Conservation (phyloP, 2,329 filamentous ascomycete species). For the Shiraia bambusicola region DNA sequence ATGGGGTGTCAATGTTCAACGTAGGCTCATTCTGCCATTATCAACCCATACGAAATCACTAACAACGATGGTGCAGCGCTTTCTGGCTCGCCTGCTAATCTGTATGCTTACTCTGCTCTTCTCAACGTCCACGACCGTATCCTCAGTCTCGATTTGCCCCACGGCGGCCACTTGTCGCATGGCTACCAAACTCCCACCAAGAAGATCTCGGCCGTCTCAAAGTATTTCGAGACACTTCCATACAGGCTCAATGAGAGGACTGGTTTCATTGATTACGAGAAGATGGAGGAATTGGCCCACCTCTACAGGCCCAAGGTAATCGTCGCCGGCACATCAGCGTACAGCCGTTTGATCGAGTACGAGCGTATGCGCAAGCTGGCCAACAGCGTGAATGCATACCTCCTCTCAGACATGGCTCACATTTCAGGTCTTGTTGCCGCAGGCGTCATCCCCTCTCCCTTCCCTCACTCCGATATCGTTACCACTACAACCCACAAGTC, state of each 20-base stretch:
- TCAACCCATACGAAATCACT: slow-evolving; percentile 8
- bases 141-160: slow-evolving; percentile 95
- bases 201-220: slow-evolving; percentile 91
- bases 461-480: slow-evolving; percentile 90
- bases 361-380: slow-evolving; percentile 93
- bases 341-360: slow-evolving; percentile 98
- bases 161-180: slow-evolving; percentile 93
- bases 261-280: slow-evolving; percentile 95
- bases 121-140: slow-evolving; percentile 91
- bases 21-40: slow-evolving; percentile 40
- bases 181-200: slow-evolving; percentile 90
- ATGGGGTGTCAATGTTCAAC: slow-evolving; percentile 99
- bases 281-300: slow-evolving; percentile 82
- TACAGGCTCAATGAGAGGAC: slow-evolving; percentile 89
- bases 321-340: slow-evolving; percentile 94
- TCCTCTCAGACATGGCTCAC: slow-evolving; percentile 97
- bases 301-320: slow-evolving; percentile 96
- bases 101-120: slow-evolving; percentile 88
- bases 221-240: slow-evolving; percentile 98
- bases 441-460: slow-evolving; percentile 89
- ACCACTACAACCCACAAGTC: slow-evolving; percentile 99
- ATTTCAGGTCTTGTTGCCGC: slow-evolving; percentile 95
- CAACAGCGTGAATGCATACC: slow-evolving; percentile 89
- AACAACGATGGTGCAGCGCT: slow-evolving; percentile 58
- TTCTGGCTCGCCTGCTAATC: slow-evolving; percentile 74